Evolutionary conservation across 176 grass and related monocot species (phyloP).

Genomic region (Pontederia paniculata): DNA sequence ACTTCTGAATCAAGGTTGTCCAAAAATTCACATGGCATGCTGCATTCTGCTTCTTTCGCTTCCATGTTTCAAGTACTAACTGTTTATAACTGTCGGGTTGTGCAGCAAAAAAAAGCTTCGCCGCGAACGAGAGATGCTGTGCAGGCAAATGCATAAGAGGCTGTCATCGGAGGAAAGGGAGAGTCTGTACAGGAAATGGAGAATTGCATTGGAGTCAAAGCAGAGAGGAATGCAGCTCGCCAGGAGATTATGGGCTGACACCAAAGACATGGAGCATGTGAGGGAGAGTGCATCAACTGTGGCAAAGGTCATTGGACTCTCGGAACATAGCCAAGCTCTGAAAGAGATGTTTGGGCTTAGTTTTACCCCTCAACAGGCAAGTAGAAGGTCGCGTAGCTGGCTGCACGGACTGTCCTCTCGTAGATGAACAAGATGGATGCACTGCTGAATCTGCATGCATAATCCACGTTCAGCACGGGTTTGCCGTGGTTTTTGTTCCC

Average conservation of each 20-base stretch:
- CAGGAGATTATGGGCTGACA: slow-evolving; percentile 60
- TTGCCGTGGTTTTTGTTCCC: no score
- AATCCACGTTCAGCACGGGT: no score
- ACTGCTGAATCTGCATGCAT: no score
- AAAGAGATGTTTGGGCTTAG: slow-evolving; percentile 91
- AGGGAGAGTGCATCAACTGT: slow-evolving; percentile 67
- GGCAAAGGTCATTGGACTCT: slow-evolving; percentile 41
- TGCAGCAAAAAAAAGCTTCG: slow-evolving; percentile 49
- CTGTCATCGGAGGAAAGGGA: slow-evolving; percentile 41
- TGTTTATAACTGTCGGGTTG: not conserved
- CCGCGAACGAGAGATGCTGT: slow-evolving; percentile 79
- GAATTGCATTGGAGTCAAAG: slow-evolving; percentile 56
- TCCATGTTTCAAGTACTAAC: not conserved
- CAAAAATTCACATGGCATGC: slow-evolving; percentile 2
- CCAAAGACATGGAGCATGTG: slow-evolving; percentile 47
- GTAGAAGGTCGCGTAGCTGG: no score
- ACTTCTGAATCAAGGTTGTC: slow-evolving; percentile 32
- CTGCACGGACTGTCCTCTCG: no score
- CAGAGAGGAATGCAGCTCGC: slow-evolving; percentile 68
- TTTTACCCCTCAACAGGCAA: slow-evolving; percentile 29
- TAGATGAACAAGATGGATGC: no score
- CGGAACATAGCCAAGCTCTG: slow-evolving; percentile 50
- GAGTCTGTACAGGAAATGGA: slow-evolving; percentile 56
- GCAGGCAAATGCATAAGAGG: slow-evolving; percentile 69
- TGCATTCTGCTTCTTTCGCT: not conserved